These are phyloP conservation scores for Macroventuria anomochaeta DNA, from an alignment of 2,329 filamentous ascomycete species.

Conservation along the genomic window DNA sequence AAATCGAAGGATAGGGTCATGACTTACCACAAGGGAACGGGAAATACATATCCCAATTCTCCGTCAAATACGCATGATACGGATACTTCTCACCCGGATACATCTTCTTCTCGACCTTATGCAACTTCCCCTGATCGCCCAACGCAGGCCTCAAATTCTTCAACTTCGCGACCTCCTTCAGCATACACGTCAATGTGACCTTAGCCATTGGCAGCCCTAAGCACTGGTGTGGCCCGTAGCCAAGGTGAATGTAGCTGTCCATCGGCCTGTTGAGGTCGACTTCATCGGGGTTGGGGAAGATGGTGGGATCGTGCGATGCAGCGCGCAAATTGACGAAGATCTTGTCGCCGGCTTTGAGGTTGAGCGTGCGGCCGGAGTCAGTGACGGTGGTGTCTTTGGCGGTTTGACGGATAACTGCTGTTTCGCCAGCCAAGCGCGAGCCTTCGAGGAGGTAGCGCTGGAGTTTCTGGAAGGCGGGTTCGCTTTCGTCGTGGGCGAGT, in stretches of 20 bases:
- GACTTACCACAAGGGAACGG: slow-evolving; percentile 57
- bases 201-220: slow-evolving; percentile 53
- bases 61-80: slow-evolving; percentile 56
- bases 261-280: slow-evolving; percentile 50
- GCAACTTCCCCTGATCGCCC: slow-evolving; percentile 50
- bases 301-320: slow-evolving; percentile 49
- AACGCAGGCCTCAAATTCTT: slow-evolving; percentile 48
- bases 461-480: slow-evolving; percentile 55
- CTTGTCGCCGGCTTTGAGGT: slow-evolving; percentile 47
- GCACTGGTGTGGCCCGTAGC: slow-evolving; percentile 53
- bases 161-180: slow-evolving; percentile 53
- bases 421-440: slow-evolving; percentile 53
- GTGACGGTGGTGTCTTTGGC: slow-evolving; percentile 42
- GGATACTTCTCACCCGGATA: slow-evolving; percentile 37
- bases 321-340: slow-evolving; percentile 54
- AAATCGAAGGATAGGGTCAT: background rate
- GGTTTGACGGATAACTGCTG: slow-evolving; percentile 50
- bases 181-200: slow-evolving; percentile 54
- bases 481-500: slow-evolving; percentile 52
- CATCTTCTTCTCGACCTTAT: slow-evolving; percentile 51
- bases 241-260: slow-evolving; percentile 55
- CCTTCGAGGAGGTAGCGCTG: slow-evolving; percentile 60
- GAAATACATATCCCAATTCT: slow-evolving; percentile 56
- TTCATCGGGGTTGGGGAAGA: slow-evolving; percentile 52
- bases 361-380: slow-evolving; percentile 39